Base-by-base conservation (phyloP, 148 eudicot genomes). In the Arctostaphylos glauca region DNA sequence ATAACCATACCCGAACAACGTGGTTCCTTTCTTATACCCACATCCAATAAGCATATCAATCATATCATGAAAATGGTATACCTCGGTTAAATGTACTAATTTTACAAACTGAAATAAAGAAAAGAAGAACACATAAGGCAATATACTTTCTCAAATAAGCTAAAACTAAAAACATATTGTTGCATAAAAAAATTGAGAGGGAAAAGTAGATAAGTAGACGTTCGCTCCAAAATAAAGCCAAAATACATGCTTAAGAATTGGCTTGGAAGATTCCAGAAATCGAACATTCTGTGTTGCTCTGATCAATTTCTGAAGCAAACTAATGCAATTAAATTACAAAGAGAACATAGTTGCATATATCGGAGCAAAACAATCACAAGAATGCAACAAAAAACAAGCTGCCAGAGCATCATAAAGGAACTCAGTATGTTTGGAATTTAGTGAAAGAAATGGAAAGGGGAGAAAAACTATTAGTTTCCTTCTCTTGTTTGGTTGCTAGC, bases 1-100 rank as follows among this genome's bases (percentile, higher is more conserved):
- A 85, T 96, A 94, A 80, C 98, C 98, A 82, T 88, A 93, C 76
- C 99, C 99, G 78, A 96, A 96, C 89, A 96, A 90, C 38, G 98
- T 96, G 78, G 93, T 93, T 77, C 99, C 98, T 89, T 96, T 96
- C 91, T 89, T 87, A 84, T 93, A 94, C 59, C 99, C 99, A 82
- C 94, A 91, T 41, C 84, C 88, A 87, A 91, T 89, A 44, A 96
- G 97, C 99, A 96, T 94, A 59, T 93, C 86, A 82, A 96, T 96
- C 99, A 96, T 93, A 67, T 94, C 97, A 83, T 96, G 99, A 87
- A 96, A 96, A 84, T 96, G 98, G 84, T 96, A 96, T 68, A 92
- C 89, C 68, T 92, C 99, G 47, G 86, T 87, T 90, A 96, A 66
- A 85, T 88, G 91, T 9, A 86, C 0, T 50, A 70, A 81, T 88